Evolutionary conservation across 1,284 basidiomycete genomes (phyloP), one percentile per base, ranked within the genome.

Genomic region (Pyrrhoderma noxium): DNA sequence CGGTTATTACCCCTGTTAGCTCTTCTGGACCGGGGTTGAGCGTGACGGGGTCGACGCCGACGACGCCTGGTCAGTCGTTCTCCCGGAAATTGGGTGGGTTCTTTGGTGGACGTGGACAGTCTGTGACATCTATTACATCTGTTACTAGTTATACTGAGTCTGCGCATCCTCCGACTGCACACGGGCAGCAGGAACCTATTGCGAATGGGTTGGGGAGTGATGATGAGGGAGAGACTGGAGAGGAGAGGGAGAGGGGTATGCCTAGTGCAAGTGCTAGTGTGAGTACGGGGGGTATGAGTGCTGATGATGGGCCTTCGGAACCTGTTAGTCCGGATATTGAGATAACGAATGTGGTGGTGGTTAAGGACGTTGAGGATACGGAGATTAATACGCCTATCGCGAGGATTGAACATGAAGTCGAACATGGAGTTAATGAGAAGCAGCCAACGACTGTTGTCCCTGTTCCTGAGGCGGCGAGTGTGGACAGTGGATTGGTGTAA

Each of bases 21-120:
- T 5, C 11, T n/a, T n/a, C n/a, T n/a, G n/a, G n/a, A n/a, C n/a
- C n/a, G n/a, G n/a, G n/a, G n/a, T 11, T 31, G 7, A 31, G 27
- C 11, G 27, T 31, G 11, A 14, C 47, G 18, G n/a, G 16, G 13
- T 8, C 64, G 8, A 45, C 53, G 1, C 44, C 43, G 4, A 51
- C 62, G 2, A 46, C 60, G 3, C 55, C 61, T 21, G 57, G 61
- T 14, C 48, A 63, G 14, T 70, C 70, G 1, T 66, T 84, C 3
- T 66, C 78, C 31, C 73, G 74, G 58, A 86, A 83, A 66, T 60
- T 88, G 37, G 80, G 82, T 2, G 80, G 79, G 2, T 79, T 88
- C 64, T 88, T 88, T 62, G 70, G 74, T 52, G 70, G 78, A n/a
- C 69, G 79, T 49, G 69, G 69, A 11, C 45, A 46, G 19, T 48